Percentiles rank a stretch among this genome's conserved stretches.
Evolutionary conservation across 768 basidiomycete genomes (phyloP).

Genomic region (Hebeloma cylindrosporum): DNA sequence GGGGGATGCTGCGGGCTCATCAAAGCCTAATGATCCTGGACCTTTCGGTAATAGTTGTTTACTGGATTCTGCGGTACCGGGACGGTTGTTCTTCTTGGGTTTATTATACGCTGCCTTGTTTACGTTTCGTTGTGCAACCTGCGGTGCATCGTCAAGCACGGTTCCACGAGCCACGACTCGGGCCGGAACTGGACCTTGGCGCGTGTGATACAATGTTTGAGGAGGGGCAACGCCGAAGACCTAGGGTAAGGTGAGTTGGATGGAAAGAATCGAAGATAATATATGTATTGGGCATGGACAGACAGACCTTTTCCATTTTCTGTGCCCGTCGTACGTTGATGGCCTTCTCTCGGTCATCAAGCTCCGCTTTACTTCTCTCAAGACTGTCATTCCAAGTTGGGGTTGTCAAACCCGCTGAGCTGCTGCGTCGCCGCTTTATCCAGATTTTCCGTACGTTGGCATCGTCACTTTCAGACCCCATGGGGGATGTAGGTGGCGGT

Average conservation of each 20-base stretch:
- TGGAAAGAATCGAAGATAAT: slow-evolving; percentile 4
- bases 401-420: slow-evolving; percentile 48
- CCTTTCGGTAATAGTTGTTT: slow-evolving; percentile 45
- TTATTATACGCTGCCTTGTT: slow-evolving; percentile 52
- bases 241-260: slow-evolving; percentile 34
- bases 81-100: slow-evolving; percentile 41
- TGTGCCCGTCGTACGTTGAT: slow-evolving; percentile 76
- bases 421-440: slow-evolving; percentile 53
- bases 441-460: slow-evolving; percentile 35
- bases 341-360: slow-evolving; percentile 73
- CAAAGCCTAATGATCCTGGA: slow-evolving; percentile 10
- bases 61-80: slow-evolving; percentile 66
- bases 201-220: slow-evolving; percentile 74
- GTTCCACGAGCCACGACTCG: background rate
- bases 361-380: slow-evolving; percentile 68
- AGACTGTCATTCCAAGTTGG: slow-evolving; percentile 52
- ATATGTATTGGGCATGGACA: too few species aligned
- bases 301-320: slow-evolving; percentile 83
- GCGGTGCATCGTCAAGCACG: background rate
- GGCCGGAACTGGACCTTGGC: slow-evolving; percentile 32
- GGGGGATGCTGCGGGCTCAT: slow-evolving; percentile 16
- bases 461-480: slow-evolving; percentile 28
- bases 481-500: slow-evolving; percentile 18
- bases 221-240: slow-evolving; percentile 83
- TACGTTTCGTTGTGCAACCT: slow-evolving; percentile 37